Percentiles rank a stretch among this genome's conserved stretches.
Evolutionary conservation across 352 stramenopile species (phyloP).

Genomic region (Globisporangium heterothallicum): DNA sequence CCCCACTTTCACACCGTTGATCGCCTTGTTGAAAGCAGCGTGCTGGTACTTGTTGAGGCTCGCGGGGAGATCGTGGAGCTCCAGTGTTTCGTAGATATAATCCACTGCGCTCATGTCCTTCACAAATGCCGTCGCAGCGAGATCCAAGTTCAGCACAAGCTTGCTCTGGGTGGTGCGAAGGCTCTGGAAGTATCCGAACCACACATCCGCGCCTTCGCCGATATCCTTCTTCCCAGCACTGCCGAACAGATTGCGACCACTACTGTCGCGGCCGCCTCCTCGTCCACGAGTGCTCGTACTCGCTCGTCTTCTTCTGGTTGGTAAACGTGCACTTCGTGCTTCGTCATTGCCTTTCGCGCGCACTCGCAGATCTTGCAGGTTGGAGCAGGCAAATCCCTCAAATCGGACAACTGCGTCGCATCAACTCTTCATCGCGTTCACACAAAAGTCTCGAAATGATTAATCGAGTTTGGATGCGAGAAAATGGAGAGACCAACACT

Average conservation of each 20-base stretch:
- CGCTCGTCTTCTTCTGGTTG: too few species aligned
- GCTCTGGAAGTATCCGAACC: slow-evolving; percentile 75
- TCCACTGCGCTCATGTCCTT: slow-evolving; percentile 49
- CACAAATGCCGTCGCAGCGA: slow-evolving; percentile 69
- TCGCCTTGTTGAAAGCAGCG: slow-evolving; percentile 42
- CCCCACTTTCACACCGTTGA: slow-evolving; percentile 62
- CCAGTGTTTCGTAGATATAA: slow-evolving; percentile 33
- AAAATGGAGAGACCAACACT: too few species aligned
- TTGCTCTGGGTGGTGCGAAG: slow-evolving; percentile 57
- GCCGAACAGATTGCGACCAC: slow-evolving; percentile 57
- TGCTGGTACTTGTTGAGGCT: slow-evolving; percentile 38
- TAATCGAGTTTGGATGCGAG: too few species aligned
- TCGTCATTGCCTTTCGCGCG: too few species aligned
- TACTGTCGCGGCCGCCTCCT: too few species aligned
- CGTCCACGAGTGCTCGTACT: too few species aligned
- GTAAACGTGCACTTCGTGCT: too few species aligned
- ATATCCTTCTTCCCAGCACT: slow-evolving; percentile 31
- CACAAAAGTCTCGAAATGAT: too few species aligned
- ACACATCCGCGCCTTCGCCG: slow-evolving; percentile 57
- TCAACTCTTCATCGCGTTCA: too few species aligned
- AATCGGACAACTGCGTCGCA: too few species aligned
- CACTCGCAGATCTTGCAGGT: too few species aligned
- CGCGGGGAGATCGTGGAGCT: slow-evolving; percentile 21
- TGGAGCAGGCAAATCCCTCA: too few species aligned
- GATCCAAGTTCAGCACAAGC: slow-evolving; percentile 66